Evolutionary conservation across 2,329 filamentous ascomycete species (phyloP).

Genomic region (Tricladium varicosporioides): DNA sequence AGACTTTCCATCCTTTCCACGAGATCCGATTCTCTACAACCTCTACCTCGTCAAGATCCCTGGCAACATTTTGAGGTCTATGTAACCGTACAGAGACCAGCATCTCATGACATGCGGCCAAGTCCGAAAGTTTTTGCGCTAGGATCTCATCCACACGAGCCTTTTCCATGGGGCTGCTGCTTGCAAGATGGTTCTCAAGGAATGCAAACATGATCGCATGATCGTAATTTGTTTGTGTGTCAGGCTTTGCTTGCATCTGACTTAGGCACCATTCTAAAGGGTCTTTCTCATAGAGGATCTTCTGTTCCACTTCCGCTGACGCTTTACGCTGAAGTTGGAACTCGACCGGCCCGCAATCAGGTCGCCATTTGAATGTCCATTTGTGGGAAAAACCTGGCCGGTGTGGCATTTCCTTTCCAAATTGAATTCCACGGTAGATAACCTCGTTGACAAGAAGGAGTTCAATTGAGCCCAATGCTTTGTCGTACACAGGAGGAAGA

Average conservation of each 20-base stretch:
- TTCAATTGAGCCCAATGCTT: not conserved
- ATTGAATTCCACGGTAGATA: not conserved
- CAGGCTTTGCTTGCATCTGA: not conserved
- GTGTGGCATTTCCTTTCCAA: not conserved
- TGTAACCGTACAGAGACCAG: slow-evolving; percentile 3
- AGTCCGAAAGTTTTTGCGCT: slow-evolving; percentile 2
- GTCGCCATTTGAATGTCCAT: not conserved
- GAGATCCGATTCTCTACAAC: not conserved
- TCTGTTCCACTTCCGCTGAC: not conserved
- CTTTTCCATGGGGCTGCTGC: not conserved
- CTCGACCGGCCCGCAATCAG: not conserved
- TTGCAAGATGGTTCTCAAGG: slow-evolving; percentile 3
- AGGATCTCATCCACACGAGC: slow-evolving; percentile 3
- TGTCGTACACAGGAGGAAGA: not conserved
- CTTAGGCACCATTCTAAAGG: not conserved
- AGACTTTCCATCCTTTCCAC: not conserved
- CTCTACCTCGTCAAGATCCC: not conserved
- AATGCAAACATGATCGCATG: slow-evolving; percentile 6
- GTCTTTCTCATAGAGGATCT: not conserved
- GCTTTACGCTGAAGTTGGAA: not conserved
- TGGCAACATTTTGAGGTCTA: not conserved
- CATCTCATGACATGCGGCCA: slow-evolving; percentile 12
- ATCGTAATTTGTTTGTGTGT: slow-evolving; percentile 1
- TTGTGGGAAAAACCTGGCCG: not conserved
- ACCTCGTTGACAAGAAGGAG: not conserved